phyloP scores from a whole-genome alignment of 129 eudicot genomes.

The Silybum marianum region DNA sequence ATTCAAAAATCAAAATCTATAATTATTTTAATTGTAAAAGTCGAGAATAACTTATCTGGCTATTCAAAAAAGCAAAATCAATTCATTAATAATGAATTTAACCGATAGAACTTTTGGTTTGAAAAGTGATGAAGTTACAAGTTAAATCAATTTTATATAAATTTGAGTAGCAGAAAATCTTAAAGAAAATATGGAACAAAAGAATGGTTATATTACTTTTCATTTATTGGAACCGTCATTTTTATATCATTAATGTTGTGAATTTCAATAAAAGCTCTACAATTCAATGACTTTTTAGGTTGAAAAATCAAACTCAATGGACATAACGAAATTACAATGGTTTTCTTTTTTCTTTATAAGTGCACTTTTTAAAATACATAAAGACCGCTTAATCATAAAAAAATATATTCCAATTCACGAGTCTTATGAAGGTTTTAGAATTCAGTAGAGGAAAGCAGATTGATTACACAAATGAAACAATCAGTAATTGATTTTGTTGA shows the following conservation, averaged over 20 bases:
- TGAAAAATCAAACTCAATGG: not conserved
- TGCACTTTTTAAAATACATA: not conserved
- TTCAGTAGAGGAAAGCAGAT: not conserved
- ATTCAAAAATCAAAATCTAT: not conserved
- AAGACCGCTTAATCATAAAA: not conserved
- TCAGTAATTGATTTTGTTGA: not conserved
- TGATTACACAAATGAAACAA: not conserved
- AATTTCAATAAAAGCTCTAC: not conserved
- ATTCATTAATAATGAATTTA: not conserved
- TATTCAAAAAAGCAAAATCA: not conserved
- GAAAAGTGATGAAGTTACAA: not conserved
- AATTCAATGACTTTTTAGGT: not conserved
- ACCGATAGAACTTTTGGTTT: not conserved
- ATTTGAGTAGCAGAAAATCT: no score
- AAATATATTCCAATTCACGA: not conserved
- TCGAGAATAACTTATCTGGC: not conserved
- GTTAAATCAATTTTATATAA: no score
- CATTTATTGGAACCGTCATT: not conserved
- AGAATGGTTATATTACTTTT: not conserved
- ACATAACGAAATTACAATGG: not conserved
- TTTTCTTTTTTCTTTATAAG: not conserved
- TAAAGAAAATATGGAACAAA: no score
- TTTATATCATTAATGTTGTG: not conserved
- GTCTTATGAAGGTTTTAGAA: not conserved
- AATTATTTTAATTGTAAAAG: not conserved